phyloP scores from a whole-genome alignment of 768 basidiomycete genomes.

The Lactarius tabidus region DNA sequence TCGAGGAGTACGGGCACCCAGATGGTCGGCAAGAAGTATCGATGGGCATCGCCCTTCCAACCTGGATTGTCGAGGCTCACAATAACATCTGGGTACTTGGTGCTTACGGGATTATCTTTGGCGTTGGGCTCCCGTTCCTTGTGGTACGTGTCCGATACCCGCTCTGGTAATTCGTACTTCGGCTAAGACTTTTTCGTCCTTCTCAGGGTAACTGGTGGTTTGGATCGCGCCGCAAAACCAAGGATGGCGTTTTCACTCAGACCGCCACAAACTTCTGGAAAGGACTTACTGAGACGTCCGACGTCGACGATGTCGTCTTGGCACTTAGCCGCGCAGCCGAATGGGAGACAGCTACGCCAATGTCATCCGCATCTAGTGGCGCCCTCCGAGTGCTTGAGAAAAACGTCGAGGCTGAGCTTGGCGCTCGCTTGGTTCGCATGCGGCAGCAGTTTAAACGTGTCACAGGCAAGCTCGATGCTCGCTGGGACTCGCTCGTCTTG shows the following conservation, averaged over 20 bases:
- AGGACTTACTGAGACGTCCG: conserved; percentile 72
- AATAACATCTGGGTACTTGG: conserved; percentile 92
- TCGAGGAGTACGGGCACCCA: conserved; percentile 86
- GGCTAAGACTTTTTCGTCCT: background rate
- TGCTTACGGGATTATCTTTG: conserved; percentile 83
- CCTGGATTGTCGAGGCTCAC: conserved; percentile 88
- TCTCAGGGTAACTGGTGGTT: conserved; percentile 94
- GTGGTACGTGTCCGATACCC: conserved; percentile 49
- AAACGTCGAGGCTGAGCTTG: conserved; percentile 45
- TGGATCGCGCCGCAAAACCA: conserved; percentile 80
- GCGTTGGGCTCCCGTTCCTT: conserved; percentile 76
- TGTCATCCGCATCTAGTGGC: conserved; percentile 27
- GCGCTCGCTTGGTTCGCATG: conserved; percentile 52
- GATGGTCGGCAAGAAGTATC: conserved; percentile 94
- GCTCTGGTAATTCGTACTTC: background rate
- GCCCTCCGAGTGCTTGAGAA: conserved; percentile 48
- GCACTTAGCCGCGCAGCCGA: conserved; percentile 63
- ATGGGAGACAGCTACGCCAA: conserved; percentile 46
- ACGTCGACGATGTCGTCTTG: conserved; percentile 65
- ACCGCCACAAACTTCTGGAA: conserved; percentile 91
- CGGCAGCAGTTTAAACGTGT: conserved; percentile 38
- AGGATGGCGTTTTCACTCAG: conserved; percentile 79
- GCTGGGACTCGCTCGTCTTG: conserved; percentile 60
- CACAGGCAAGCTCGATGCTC: conserved; percentile 35
- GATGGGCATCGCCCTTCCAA: conserved; percentile 92